These are phyloP conservation scores for Microsporum ferrugineum DNA, from an alignment of 2,329 filamentous ascomycete species.

Conservation along the genomic window DNA sequence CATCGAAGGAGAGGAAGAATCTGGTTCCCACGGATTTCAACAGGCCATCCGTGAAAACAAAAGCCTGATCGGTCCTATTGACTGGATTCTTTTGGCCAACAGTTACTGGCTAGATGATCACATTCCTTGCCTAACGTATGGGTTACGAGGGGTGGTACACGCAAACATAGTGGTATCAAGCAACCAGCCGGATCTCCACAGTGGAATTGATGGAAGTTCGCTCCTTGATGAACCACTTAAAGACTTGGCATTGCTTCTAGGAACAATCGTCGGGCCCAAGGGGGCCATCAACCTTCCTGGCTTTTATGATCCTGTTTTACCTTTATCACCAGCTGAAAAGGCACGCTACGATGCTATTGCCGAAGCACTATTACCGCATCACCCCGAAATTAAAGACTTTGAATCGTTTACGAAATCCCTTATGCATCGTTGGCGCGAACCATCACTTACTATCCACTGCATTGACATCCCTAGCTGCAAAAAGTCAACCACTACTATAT, in stretches of 20 bases:
- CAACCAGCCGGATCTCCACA: conserved; percentile 77
- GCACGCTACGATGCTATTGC: conserved; percentile 76
- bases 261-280: conserved; percentile 66
- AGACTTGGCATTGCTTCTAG: conserved; percentile 72
- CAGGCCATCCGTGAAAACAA: conserved; percentile 72
- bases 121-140: conserved; percentile 89
- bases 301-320: conserved; percentile 77
- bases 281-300: conserved; percentile 75
- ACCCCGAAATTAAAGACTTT: conserved; percentile 52
- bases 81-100: conserved; percentile 91
- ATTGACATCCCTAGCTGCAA: conserved; percentile 83
- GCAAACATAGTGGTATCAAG: conserved; percentile 83
- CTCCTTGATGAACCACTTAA: conserved; percentile 80
- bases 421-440: conserved; percentile 91
- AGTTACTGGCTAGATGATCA: conserved; percentile 98
- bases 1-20: conserved; percentile 84
- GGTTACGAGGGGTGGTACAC: conserved; percentile 83
- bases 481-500: conserved; percentile 76
- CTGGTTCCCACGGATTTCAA: conserved; percentile 80
- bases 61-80: conserved; percentile 72
- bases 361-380: conserved; percentile 59
- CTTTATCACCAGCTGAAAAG: conserved; percentile 63
- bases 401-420: conserved; percentile 69
- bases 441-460: conserved; percentile 84
- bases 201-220: conserved; percentile 88